phyloP scores from a whole-genome alignment of 176 grass and related monocot genomes.

The Triticum turgidum region DNA sequence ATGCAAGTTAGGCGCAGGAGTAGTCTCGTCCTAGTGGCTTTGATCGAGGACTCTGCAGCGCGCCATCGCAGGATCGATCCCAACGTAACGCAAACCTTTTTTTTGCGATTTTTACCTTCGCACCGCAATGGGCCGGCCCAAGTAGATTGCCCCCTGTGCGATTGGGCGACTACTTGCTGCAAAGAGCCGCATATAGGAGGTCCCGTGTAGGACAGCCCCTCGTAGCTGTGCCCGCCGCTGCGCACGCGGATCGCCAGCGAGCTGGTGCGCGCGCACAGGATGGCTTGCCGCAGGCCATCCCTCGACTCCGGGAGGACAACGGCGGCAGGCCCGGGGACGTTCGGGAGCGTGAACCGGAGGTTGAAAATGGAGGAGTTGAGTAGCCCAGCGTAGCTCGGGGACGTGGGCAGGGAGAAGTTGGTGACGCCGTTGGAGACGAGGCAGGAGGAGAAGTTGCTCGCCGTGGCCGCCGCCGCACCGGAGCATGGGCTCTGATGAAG shows the following conservation, averaged over 20 bases:
- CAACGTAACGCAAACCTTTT: no score
- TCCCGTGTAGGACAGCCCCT: constrained; percentile 66
- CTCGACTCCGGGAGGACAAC: constrained; percentile 45
- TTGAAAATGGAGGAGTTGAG: constrained; percentile 67
- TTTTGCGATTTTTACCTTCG: no score
- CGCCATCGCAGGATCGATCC: no score
- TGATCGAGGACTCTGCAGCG: no score
- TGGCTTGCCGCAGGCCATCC: constrained; percentile 19
- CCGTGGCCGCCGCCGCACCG: no score
- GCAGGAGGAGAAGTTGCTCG: constrained; percentile 38
- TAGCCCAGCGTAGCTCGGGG: constrained; percentile 27
- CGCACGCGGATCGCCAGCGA: constrained; percentile 56
- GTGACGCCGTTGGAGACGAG: constrained; percentile 42
- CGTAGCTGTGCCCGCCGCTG: constrained; percentile 74
- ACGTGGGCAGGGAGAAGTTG: constrained; percentile 59
- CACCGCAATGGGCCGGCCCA: no score
- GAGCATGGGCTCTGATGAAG: not conserved
- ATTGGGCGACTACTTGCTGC: no score
- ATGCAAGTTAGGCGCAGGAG: no score
- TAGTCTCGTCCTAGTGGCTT: no score
- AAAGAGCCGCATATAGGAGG: no score
- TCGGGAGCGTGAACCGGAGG: constrained; percentile 40
- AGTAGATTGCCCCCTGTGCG: no score
- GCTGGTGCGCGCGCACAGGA: constrained; percentile 14
- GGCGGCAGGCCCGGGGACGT: constrained; percentile 31